Percentiles rank a stretch among this genome's conserved stretches.
phyloP scores from a whole-genome alignment of 1,284 basidiomycete genomes.

The Ceratobasidium sp. region DNA sequence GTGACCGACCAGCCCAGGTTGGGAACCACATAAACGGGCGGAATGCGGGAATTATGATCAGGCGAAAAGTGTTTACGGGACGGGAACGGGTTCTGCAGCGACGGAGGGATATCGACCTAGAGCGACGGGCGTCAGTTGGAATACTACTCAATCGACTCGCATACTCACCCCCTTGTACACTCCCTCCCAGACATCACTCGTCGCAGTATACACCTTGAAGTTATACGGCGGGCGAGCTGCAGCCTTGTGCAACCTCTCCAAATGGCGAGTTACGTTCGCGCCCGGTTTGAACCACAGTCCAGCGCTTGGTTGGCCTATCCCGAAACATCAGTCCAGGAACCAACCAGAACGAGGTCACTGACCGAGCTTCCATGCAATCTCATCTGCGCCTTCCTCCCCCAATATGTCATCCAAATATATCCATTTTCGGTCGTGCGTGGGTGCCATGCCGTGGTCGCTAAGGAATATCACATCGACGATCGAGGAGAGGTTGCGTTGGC shows the following conservation, averaged over 20 bases:
- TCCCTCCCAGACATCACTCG: conserved; percentile 47
- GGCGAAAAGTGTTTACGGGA: conserved; percentile 75
- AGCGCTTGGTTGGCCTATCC: conserved; percentile 81
- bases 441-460: conserved; percentile 92
- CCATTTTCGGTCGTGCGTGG: conserved; percentile 75
- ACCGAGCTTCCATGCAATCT: conserved; percentile 77
- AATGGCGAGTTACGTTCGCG: conserved; percentile 63
- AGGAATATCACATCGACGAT: conserved; percentile 91
- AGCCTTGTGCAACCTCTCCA: conserved; percentile 60
- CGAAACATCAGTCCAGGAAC: neutral
- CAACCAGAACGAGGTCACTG: conserved; percentile 33
- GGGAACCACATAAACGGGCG: conserved; percentile 86
- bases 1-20: conserved; percentile 75
- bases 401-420: conserved; percentile 85
- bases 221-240: conserved; percentile 62
- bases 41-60: conserved; percentile 68
- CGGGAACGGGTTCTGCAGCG: conserved; percentile 54
- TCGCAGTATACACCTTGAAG: conserved; percentile 77
- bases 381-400: conserved; percentile 65
- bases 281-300: conserved; percentile 73
- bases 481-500: conserved; percentile 74
- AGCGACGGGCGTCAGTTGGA: neutral
- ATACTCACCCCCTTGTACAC: conserved; percentile 6
- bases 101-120: conserved; percentile 27
- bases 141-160: neutral